A percentile compares a stretch with the other conserved stretches of the same genome.
These are phyloP conservation scores for Linaria vulgaris DNA, from an alignment of 257 asterid species.

Conservation along the genomic window DNA sequence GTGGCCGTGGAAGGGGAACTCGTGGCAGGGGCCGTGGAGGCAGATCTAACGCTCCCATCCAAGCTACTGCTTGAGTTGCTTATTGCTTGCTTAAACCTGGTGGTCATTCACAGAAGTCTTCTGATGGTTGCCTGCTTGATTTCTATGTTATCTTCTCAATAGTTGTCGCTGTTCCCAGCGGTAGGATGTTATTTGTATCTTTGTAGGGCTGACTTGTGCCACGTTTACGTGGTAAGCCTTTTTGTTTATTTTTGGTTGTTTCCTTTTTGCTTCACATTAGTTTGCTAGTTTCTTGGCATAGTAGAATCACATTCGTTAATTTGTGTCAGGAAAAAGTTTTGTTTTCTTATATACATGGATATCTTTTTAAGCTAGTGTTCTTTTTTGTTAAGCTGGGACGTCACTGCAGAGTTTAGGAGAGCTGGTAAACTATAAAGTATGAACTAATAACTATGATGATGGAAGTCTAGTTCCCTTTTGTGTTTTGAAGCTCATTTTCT, in stretches of 20 bases:
- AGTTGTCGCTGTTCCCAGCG: conserved; percentile 37
- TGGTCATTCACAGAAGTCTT: conserved; percentile 25
- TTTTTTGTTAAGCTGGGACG: too few relatives aligned
- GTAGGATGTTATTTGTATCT: conserved; percentile 49
- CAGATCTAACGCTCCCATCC: conserved; percentile 53
- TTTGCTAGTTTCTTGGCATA: too few relatives aligned
- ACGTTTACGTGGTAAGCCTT: conserved; percentile 60
- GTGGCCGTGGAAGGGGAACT: conserved; percentile 75
- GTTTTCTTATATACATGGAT: conserved; percentile 20
- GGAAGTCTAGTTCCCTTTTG: too few relatives aligned
- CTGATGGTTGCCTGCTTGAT: conserved; percentile 31
- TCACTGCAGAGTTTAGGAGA: too few relatives aligned
- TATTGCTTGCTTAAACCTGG: conserved; percentile 4
- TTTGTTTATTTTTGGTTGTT: conserved; percentile 40
- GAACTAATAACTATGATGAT: too few relatives aligned
- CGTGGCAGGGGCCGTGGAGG: conserved; percentile 87
- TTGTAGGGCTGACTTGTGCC: conserved; percentile 44
- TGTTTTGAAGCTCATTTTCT: too few relatives aligned
- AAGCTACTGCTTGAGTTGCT: conserved; percentile 42
- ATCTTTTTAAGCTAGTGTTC: background rate
- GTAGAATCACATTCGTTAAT: conserved; percentile 77
- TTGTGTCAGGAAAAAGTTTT: conserved; percentile 37
- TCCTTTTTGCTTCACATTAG: conserved; percentile 18
- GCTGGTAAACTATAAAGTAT: too few relatives aligned
- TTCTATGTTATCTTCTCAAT: conserved; percentile 24